Evolutionary conservation across 768 basidiomycete genomes (phyloP).

Genomic region (Naganishia antarctica): DNA sequence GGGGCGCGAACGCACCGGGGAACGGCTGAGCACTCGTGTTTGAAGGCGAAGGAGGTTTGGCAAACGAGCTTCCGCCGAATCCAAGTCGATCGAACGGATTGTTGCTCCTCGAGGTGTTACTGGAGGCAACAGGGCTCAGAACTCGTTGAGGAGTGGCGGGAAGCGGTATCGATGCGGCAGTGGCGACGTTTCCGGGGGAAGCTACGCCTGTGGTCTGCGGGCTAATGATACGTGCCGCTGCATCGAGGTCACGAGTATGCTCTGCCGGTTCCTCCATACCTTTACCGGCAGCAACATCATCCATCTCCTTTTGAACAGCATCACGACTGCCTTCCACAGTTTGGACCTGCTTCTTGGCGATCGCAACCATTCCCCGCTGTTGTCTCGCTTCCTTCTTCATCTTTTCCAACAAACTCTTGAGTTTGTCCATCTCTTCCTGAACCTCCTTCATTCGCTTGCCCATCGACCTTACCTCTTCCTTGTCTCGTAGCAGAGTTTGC

Average conservation of each 20-base stretch:
- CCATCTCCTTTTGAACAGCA: slow-evolving; percentile 66
- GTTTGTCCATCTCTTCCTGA: slow-evolving; percentile 63
- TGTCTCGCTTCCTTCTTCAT: slow-evolving; percentile 88
- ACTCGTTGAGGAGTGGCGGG: slow-evolving; percentile 65
- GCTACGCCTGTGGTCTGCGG: slow-evolving; percentile 10
- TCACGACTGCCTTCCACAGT: slow-evolving; percentile 73
- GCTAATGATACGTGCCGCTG: slow-evolving; percentile 4
- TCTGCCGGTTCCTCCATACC: slow-evolving; percentile 51
- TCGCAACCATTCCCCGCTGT: slow-evolving; percentile 89
- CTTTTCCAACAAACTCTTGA: slow-evolving; percentile 77
- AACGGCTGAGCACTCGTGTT: neutral
- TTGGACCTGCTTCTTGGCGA: slow-evolving; percentile 86
- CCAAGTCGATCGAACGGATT: slow-evolving; percentile 82
- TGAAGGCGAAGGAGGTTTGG: slow-evolving; percentile 16
- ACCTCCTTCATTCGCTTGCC: slow-evolving; percentile 78
- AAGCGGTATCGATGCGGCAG: slow-evolving; percentile 66
- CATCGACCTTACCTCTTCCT: slow-evolving; percentile 84
- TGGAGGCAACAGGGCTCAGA: slow-evolving; percentile 54
- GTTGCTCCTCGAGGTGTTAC: slow-evolving; percentile 57
- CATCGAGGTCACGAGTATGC: slow-evolving; percentile 30
- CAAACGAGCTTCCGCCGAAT: slow-evolving; percentile 12
- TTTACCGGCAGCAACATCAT: slow-evolving; percentile 54
- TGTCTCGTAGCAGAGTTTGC: slow-evolving; percentile 77
- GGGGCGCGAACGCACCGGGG: slow-evolving; percentile 1
- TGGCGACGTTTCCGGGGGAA: slow-evolving; percentile 44